Conservation (phyloP, 2,329 filamentous ascomycete species). For the Colletotrichum zoysiae region DNA sequence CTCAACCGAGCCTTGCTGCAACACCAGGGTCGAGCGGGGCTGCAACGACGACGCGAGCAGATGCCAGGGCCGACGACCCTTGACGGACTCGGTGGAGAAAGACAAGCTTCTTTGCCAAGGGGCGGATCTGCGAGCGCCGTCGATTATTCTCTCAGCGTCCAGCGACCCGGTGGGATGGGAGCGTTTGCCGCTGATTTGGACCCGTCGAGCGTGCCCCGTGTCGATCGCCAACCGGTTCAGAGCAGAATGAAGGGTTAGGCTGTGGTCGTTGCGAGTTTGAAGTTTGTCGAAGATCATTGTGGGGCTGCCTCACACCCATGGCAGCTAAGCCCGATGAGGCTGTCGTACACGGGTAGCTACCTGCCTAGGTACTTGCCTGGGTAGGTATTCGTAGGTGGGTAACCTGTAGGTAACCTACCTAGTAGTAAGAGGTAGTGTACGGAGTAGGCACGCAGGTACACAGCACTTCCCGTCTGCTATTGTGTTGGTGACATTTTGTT, state of each 20-base stretch:
- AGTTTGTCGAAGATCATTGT: conserved; percentile 41
- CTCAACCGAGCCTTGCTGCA: conserved; percentile 38
- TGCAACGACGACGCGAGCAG: conserved; percentile 19
- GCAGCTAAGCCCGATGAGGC: conserved; percentile 32
- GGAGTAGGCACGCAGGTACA: too few species aligned
- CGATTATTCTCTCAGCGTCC: conserved; percentile 12
- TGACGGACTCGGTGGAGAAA: conserved; percentile 20
- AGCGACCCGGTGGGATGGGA: conserved; percentile 12
- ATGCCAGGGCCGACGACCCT: conserved; percentile 25
- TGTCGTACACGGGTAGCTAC: not conserved
- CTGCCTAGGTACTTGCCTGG: not conserved
- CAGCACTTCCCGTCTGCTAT: conserved; percentile 9
- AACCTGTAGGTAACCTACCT: too few species aligned
- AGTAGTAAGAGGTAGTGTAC: not conserved
- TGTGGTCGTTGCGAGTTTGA: conserved; percentile 39
- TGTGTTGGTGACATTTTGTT: not conserved
- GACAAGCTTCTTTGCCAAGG: conserved; percentile 42
- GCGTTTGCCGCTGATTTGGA: not conserved
- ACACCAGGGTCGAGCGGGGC: conserved; percentile 11
- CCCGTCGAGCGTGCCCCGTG: not conserved
- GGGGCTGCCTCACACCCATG: conserved; percentile 40
- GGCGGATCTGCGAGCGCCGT: conserved; percentile 29
- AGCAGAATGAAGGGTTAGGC: conserved; percentile 18
- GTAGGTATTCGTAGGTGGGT: too few species aligned
- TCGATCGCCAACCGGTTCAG: not conserved